phyloP scores from a whole-genome alignment of 148 eudicot species.

The Beta vulgaris region DNA sequence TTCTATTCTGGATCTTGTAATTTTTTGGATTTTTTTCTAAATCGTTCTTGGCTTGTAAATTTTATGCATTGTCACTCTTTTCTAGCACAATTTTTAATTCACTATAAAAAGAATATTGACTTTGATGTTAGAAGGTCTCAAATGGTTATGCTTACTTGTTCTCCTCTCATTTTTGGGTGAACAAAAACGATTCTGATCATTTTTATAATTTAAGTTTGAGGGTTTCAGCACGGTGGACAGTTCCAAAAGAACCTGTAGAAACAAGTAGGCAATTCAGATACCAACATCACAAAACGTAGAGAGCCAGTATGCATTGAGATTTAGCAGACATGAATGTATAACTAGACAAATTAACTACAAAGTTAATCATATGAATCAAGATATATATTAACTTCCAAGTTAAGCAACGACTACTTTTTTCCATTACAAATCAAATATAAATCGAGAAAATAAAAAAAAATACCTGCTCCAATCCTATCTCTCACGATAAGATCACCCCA shows the following conservation, averaged over 20 bases:
- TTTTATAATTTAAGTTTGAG: too few relatives aligned
- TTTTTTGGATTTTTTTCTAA: too few relatives aligned
- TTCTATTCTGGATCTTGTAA: too few relatives aligned
- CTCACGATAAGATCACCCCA: constrained; percentile 82
- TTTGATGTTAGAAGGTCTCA: too few relatives aligned
- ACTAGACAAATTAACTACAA: not conserved
- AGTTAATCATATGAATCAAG: not conserved
- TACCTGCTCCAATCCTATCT: constrained; percentile 93
- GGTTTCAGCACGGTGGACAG: constrained; percentile 94
- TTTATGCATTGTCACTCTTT: too few relatives aligned
- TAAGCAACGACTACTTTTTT: not conserved
- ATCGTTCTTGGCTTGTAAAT: too few relatives aligned
- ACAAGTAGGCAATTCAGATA: constrained; percentile 7
- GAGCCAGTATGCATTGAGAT: constrained; percentile 2
- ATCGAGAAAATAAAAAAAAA: constrained; percentile 3
- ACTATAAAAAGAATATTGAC: too few relatives aligned
- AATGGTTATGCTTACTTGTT: too few relatives aligned
- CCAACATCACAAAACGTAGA: not conserved
- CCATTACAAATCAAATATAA: not conserved
- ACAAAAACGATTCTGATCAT: too few relatives aligned
- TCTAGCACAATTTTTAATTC: too few relatives aligned
- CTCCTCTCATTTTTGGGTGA: too few relatives aligned
- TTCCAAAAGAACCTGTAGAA: constrained; percentile 89
- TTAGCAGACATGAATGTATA: not conserved
- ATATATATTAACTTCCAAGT: not conserved